These are phyloP conservation scores for Alternaria angustiovoidea DNA, from an alignment of 2,329 filamentous ascomycete genomes.

Conservation along the genomic window DNA sequence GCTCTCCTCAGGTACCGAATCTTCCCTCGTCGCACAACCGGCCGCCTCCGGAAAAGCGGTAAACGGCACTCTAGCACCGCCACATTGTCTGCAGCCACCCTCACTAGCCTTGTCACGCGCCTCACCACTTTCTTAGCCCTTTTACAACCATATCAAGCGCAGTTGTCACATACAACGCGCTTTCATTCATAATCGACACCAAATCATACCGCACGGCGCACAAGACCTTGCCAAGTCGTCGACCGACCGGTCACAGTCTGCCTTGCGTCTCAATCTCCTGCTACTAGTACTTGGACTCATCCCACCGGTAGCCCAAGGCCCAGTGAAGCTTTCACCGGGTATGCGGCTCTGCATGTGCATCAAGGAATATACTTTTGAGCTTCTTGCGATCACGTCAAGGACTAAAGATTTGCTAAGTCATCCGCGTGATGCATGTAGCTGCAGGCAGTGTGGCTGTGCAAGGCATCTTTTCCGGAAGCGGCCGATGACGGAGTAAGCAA, in stretches of 20 bases:
- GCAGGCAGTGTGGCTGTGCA: constrained; percentile 4
- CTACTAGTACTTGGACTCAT: background rate
- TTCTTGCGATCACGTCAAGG: background rate
- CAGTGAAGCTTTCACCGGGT: background rate
- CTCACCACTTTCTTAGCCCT: background rate
- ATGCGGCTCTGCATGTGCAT: constrained; percentile 1
- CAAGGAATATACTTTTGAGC: background rate
- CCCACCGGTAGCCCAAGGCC: background rate
- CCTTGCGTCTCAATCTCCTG: background rate
- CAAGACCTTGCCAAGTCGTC: background rate
- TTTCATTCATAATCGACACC: background rate
- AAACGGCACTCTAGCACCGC: constrained; percentile 9
- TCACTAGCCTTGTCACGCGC: background rate
- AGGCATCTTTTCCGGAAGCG: background rate
- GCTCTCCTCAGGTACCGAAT: background rate
- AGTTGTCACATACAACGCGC: background rate
- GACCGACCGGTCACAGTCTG: background rate
- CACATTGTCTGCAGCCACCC: constrained; percentile 4
- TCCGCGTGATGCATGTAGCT: background rate
- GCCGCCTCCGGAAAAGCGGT: constrained; percentile 18
- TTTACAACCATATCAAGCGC: background rate
- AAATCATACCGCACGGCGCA: background rate
- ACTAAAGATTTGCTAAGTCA: background rate
- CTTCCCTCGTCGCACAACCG: background rate
- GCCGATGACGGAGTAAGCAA: background rate